These are phyloP conservation scores for Gossypium davidsonii DNA, from an alignment of 441 rosid species.

Conservation along the genomic window DNA sequence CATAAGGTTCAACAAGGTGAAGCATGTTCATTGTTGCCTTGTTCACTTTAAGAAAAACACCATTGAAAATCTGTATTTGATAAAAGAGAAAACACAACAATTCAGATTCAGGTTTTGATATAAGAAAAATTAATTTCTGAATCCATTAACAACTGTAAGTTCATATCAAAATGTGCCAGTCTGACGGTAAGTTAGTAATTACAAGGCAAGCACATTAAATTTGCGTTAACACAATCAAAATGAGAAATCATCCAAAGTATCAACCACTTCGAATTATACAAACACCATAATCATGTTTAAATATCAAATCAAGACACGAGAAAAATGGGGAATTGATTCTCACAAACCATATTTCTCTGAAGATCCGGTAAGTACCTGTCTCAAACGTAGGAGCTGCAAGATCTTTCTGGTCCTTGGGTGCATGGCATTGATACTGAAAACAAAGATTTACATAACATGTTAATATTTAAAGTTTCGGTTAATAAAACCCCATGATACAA, in stretches of 20 bases:
- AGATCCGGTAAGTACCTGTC: slow-evolving; percentile 45
- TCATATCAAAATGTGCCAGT: no score
- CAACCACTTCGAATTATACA: no score
- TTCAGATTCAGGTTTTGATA: not conserved
- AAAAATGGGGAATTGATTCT: not conserved
- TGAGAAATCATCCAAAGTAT: no score
- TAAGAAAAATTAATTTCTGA: no score
- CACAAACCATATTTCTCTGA: not conserved
- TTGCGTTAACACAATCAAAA: no score
- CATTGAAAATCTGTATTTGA: slow-evolving; percentile 49
- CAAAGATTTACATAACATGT: not conserved
- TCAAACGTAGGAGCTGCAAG: slow-evolving; percentile 61
- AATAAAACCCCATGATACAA: not conserved
- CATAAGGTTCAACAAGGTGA: slow-evolving; percentile 73
- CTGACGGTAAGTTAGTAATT: no score
- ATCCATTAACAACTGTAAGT: no score
- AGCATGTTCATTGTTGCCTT: slow-evolving; percentile 75
- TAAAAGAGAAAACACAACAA: not conserved
- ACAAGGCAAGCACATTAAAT: no score
- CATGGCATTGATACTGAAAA: slow-evolving; percentile 69
- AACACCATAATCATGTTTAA: no score
- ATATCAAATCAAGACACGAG: no score
- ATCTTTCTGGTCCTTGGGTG: slow-evolving; percentile 70
- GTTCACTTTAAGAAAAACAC: slow-evolving; percentile 74
- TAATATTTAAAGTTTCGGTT: not conserved